Conservation (phyloP, 805 yeast genomes). For the Scheffersomyces lignosus region DNA sequence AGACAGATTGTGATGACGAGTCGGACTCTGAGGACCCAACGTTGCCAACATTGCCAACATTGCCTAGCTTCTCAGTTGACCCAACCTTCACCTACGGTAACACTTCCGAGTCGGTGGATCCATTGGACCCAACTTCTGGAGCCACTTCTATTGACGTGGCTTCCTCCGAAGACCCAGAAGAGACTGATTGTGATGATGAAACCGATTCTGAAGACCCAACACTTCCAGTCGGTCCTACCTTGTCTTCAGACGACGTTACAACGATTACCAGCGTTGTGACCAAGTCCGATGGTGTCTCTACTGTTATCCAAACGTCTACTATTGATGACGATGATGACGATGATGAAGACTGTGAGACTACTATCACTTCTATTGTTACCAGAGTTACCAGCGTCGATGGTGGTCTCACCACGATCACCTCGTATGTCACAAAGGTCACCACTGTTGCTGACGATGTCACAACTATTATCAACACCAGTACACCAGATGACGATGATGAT, state of each 20-base stretch:
- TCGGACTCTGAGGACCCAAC: too few species aligned
- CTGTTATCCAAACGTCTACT: not conserved
- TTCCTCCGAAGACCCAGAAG: not conserved
- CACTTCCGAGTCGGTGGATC: too few species aligned
- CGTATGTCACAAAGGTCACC: not conserved
- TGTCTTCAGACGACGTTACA: not conserved
- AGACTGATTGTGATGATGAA: not conserved
- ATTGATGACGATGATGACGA: constrained; percentile 7
- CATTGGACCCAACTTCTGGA: not conserved
- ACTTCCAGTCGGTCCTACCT: constrained; percentile 1
- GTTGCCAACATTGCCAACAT: too few species aligned
- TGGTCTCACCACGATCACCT: not conserved
- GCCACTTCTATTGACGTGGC: not conserved
- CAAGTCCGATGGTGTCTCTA: not conserved
- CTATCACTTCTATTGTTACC: constrained; percentile 1
- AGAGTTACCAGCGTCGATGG: not conserved
- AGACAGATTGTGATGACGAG: too few species aligned
- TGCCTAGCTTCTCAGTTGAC: too few species aligned
- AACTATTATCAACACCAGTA: constrained; percentile 4
- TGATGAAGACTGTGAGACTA: constrained; percentile 11
- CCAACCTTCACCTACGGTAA: too few species aligned
- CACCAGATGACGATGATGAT: constrained; percentile 5
- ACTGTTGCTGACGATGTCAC: constrained; percentile 11
- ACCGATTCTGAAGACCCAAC: constrained; percentile 1
- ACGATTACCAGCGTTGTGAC: constrained; percentile 1